A percentile compares a stretch with the other conserved stretches of the same genome.
These are phyloP conservation scores for Diutina sp. DNA, from an alignment of 1,139 yeast species.

Conservation along the genomic window DNA sequence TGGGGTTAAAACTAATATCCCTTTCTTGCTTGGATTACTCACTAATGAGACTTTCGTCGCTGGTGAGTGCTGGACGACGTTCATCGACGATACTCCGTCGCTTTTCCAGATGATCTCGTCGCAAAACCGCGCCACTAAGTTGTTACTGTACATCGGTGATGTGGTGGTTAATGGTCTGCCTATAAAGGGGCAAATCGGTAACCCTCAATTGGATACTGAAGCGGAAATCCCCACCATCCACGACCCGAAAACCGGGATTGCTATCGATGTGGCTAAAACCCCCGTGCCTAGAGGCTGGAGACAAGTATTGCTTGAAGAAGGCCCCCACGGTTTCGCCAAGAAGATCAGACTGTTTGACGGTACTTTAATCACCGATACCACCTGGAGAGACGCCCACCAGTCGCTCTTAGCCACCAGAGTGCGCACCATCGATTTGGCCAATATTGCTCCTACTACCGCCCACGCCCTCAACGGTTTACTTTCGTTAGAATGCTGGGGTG, in stretches of 20 bases:
- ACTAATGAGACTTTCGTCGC: conserved; percentile 82
- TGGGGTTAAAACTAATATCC: conserved; percentile 97
- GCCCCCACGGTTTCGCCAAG: conserved; percentile 82
- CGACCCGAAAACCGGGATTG: conserved; percentile 41
- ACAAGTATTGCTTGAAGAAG: conserved; percentile 67
- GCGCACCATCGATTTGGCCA: conserved; percentile 80
- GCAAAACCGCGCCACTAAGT: conserved; percentile 92
- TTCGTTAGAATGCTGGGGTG: conserved; percentile 99
- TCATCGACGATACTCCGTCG: conserved; percentile 94
- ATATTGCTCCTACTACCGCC: conserved; percentile 90
- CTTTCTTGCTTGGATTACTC: conserved; percentile 84
- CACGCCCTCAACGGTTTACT: conserved; percentile 84
- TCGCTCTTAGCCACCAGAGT: conserved; percentile 96
- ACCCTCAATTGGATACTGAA: conserved; percentile 67
- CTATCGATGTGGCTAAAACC: conserved; percentile 42
- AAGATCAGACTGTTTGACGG: conserved; percentile 79
- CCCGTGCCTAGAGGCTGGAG: conserved; percentile 82
- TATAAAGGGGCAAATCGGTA: conserved; percentile 88
- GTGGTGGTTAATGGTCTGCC: conserved; percentile 91
- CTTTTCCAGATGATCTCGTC: conserved; percentile 91
- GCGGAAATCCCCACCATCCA: conserved; percentile 66
- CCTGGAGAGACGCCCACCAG: conserved; percentile 99
- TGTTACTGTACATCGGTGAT: conserved; percentile 82
- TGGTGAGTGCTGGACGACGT: conserved; percentile 96
- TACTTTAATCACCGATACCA: conserved; percentile 89